Percentiles rank a stretch among this genome's conserved stretches.
These are phyloP conservation scores for Paraphoma sp. DNA, from an alignment of 2,329 filamentous ascomycete genomes.

Conservation along the genomic window DNA sequence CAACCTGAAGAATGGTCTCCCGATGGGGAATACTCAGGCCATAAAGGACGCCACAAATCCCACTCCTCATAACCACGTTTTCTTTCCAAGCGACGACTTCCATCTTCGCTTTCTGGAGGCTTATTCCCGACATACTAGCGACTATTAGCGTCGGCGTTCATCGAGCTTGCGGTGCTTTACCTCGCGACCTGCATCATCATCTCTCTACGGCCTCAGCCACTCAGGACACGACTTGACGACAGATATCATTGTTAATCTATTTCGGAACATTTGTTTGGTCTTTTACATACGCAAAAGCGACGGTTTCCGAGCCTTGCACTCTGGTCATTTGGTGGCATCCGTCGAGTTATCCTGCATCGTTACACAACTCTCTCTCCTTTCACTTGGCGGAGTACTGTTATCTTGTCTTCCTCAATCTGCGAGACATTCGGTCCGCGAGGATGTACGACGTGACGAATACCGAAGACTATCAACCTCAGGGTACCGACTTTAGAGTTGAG, in stretches of 20 bases:
- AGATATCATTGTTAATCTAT: conserved; percentile 46
- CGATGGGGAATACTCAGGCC: conserved; percentile 52
- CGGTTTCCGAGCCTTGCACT: conserved; percentile 19
- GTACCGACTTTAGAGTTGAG: conserved; percentile 48
- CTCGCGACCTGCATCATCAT: conserved; percentile 39
- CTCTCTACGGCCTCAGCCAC: conserved; percentile 31
- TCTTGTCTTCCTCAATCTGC: conserved; percentile 28
- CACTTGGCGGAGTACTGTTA: conserved; percentile 28
- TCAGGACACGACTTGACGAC: conserved; percentile 42
- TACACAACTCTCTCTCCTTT: conserved; percentile 20
- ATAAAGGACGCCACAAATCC: conserved; percentile 48
- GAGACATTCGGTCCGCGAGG: conserved; percentile 33
- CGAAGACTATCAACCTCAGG: conserved; percentile 49
- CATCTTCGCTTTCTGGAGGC: conserved; percentile 32
- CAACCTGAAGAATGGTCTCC: conserved; percentile 61
- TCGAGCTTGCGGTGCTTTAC: conserved; percentile 37
- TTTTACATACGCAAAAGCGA: conserved; percentile 41
- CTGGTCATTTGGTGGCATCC: conserved; percentile 23
- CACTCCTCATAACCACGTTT: conserved; percentile 36
- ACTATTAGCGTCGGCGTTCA: conserved; percentile 47
- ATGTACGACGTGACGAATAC: conserved; percentile 46
- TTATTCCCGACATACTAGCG: conserved; percentile 43
- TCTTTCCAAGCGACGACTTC: conserved; percentile 16
- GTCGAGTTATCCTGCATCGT: conserved; percentile 27
- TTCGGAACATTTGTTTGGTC: conserved; percentile 35